Evolutionary conservation across 2,329 filamentous ascomycete species (phyloP), one percentile per base, ranked within the genome.

Genomic region (Mycosphaerelloides madeirae): DNA sequence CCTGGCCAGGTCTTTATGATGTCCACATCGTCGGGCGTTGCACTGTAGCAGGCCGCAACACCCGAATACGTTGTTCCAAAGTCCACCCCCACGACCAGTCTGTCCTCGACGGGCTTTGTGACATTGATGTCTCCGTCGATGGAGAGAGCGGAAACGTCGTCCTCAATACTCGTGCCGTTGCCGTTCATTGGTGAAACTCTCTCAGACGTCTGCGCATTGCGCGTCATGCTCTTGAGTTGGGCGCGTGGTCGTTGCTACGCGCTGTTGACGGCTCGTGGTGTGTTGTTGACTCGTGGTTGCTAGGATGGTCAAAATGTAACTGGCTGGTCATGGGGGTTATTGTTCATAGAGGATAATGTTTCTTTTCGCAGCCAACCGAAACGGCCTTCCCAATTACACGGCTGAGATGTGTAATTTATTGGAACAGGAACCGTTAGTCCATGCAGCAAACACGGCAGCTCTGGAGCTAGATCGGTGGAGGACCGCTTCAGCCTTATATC

Each of bases 51-150:
- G n/a, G 42, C 44, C 22, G 73, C 78, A 70, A 67, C 84, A 80
- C 84, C 85, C 33, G 82, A 87, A 61, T 87, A 90, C 1, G 85
- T 90, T n/a, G 86, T 90, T 12, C 86, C 86, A 68, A 90, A 90
- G 63, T 90, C 86, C 6, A 90, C 80, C 6, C 85, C 86, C 28
- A 90, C 84, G 55, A 89, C 85, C 54, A 88, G 67, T 43, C 82
- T 75, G 60, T 87, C 84, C 25, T 56, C 47, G n/a, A 32, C 36
- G 16, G 43, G 31, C 15, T 28, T 19, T 12, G 36, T 16, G 41
- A 32, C 32, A 46, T 49, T 48, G 36, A 32, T 29, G n/a, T 45
- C 41, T n/a, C 38, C 38, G 14, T 35, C 43, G 13, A 57, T 44
- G 22, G 54, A 20, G 22, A 53, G 29, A 19, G 29, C 31, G 36